Conservation (phyloP, 129 eudicot species). For the Arctium lappa region DNA sequence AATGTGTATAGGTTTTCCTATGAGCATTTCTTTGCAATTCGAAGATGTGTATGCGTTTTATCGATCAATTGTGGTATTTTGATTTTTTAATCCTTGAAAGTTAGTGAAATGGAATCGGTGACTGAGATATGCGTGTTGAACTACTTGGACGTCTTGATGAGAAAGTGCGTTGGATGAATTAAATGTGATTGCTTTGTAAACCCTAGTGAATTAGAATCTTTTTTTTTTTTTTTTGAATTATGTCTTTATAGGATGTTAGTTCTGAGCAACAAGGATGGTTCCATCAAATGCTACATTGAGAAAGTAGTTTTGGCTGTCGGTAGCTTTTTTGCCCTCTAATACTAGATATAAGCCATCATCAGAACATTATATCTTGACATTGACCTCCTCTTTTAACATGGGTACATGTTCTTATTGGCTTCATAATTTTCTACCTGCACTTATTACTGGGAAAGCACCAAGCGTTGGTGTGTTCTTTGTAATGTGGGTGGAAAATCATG, state of each 20-base stretch:
- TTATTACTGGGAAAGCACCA: not conserved
- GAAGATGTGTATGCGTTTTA: conserved; percentile 1
- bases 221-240: not conserved
- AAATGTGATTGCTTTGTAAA: not conserved
- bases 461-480: not conserved
- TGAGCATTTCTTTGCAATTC: not conserved
- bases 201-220: conserved; percentile 8
- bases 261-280: not conserved
- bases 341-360: not conserved
- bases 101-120: not conserved
- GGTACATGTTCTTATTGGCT: not conserved
- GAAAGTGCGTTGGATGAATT: not conserved
- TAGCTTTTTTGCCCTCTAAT: not conserved
- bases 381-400: not conserved
- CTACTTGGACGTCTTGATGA: not conserved
- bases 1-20: not conserved
- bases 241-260: not conserved
- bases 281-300: not conserved
- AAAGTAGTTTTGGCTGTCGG: conserved; percentile 3
- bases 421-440: not conserved
- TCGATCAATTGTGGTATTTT: conserved; percentile 11
- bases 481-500: not conserved
- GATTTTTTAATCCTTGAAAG: not conserved
- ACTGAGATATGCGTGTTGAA: not conserved
- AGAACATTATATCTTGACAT: not conserved